A percentile compares a stretch with the other conserved stretches of the same genome.
These are phyloP conservation scores for Sherardia arvensis DNA, from an alignment of 257 asterid species.

Conservation along the genomic window DNA sequence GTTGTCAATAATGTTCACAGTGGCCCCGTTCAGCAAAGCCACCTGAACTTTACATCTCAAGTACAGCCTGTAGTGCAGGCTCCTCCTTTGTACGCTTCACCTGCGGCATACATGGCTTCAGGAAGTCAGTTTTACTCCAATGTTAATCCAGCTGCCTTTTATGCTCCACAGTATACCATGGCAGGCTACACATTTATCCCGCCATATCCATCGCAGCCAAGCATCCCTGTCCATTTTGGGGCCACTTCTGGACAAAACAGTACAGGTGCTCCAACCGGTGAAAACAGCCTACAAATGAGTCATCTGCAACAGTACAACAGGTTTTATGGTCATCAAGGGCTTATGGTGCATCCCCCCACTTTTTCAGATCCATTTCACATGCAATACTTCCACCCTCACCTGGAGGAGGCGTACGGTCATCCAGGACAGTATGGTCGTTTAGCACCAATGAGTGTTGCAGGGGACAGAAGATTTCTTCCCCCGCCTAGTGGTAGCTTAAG, in stretches of 20 bases:
- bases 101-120: constrained; percentile 62
- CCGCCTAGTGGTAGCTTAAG: constrained; percentile 32
- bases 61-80: constrained; percentile 39
- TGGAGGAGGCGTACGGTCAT: constrained; percentile 48
- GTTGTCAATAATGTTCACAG: constrained; percentile 21
- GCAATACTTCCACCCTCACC: constrained; percentile 59
- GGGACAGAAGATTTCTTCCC: constrained; percentile 45
- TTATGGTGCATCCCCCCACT: constrained; percentile 48
- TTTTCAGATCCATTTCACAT: constrained; percentile 55
- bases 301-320: constrained; percentile 43
- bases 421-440: constrained; percentile 41
- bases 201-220: constrained; percentile 51
- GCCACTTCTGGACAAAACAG: constrained; percentile 51
- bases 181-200: constrained; percentile 60
- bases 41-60: constrained; percentile 33
- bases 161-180: constrained; percentile 51
- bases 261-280: constrained; percentile 40
- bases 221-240: constrained; percentile 39
- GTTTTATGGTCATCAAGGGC: constrained; percentile 59
- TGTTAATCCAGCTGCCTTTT: constrained; percentile 41
- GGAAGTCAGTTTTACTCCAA: constrained; percentile 50
- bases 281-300: constrained; percentile 34
- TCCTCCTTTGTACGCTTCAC: constrained; percentile 62
- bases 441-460: constrained; percentile 34
- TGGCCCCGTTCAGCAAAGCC: constrained; percentile 24